phyloP scores from a whole-genome alignment of 805 yeast genomes.

The Ogataea methanolica region DNA sequence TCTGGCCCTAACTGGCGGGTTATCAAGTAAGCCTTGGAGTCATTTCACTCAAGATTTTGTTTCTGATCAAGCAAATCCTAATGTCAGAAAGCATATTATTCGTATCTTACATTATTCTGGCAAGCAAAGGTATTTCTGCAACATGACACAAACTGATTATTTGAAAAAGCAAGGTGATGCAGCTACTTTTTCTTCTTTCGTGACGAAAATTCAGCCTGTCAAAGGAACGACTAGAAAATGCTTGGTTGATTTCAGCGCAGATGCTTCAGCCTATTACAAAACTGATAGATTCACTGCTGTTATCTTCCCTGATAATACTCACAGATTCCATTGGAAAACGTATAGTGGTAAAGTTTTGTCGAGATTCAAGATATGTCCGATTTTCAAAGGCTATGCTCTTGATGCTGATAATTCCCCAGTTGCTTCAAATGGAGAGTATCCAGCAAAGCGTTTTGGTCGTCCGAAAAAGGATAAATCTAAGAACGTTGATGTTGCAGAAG shows the following conservation, averaged over 20 bases:
- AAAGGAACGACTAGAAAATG: constrained; percentile 1
- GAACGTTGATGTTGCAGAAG: no score
- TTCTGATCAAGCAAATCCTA: constrained; percentile 14
- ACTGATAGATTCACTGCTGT: constrained; percentile 7
- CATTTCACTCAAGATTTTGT: constrained; percentile 18
- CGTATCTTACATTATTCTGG: constrained; percentile 39
- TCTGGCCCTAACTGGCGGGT: constrained; percentile 47
- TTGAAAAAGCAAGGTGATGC: constrained; percentile 26
- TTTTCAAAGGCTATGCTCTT: not conserved
- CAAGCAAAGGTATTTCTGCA: constrained; percentile 65
- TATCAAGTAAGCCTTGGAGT: constrained; percentile 25
- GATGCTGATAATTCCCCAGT: not conserved
- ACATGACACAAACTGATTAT: constrained; percentile 44
- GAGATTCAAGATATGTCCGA: not conserved
- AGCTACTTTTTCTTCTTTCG: not conserved
- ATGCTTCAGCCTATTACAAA: not conserved
- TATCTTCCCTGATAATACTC: constrained; percentile 3
- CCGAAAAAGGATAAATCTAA: no score
- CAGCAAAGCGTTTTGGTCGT: not conserved
- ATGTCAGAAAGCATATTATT: constrained; percentile 64
- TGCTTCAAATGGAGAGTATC: not conserved
- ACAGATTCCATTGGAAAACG: constrained; percentile 12
- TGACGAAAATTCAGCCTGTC: not conserved
- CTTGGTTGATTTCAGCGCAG: constrained; percentile 14
- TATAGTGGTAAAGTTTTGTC: constrained; percentile 12